Evolutionary conservation across 108 stramenopile species (phyloP), one percentile per base, ranked within the genome.

Genomic region (Cyclotella distinguenda): DNA sequence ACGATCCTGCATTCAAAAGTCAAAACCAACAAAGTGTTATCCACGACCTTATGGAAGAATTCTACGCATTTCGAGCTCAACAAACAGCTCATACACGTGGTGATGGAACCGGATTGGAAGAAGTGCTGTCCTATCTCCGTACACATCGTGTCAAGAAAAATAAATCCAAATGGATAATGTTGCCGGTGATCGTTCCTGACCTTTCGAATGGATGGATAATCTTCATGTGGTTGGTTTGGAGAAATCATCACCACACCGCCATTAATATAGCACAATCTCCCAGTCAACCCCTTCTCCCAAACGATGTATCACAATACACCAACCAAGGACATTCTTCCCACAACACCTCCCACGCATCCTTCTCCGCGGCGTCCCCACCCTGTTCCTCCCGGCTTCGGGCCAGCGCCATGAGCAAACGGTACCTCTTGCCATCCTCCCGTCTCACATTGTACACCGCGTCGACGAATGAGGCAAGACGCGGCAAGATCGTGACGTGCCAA

Each of bases 371-470:
- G 10, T 51, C 64, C 19, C 10, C 6, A 18, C 25, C 51, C 0
- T 32, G n/a, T 18, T 60, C 54, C 52, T 77, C 62, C 47, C 55
- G 54, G 4, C 30, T 49, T n/a, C 30, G 25, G 18, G 35, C 48
- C 53, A 57, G 30, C 47, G 82, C 69, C 44, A 57, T 50, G 25
- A 93, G 59, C 61, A 89, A 55, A 5, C 69, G 79, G 62, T 88
- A 89, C 30, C 91, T 60, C 40, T 84, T 86, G 18, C 64, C 72
- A 58, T 93, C 91, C 45, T 79, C 76, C 16, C 33, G 49, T 30
- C 91, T 66, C 10, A 93, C 70, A 10, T 35, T 57, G 57, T 93
- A 93, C 12, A 89, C 86, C 0, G 84, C 83, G 50, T 89, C 80
- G 1, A 83, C 81, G 60, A 87, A 85, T 18, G 83, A 81, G 10